These are phyloP conservation scores for Stemphylium beticola DNA, from an alignment of 2,329 filamentous ascomycete species.

Conservation along the genomic window DNA sequence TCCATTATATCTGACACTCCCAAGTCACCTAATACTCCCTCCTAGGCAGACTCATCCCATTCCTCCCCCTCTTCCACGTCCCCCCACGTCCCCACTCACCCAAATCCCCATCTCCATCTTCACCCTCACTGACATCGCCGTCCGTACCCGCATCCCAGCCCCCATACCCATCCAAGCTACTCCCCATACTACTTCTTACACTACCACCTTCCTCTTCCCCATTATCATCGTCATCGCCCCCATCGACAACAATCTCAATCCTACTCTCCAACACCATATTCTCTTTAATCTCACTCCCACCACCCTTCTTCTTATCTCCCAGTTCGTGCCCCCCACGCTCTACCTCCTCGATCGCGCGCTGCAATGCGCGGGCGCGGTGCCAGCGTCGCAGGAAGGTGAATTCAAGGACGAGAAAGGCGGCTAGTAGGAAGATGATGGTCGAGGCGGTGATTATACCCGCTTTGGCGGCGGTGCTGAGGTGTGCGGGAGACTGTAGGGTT, in stretches of 20 bases:
- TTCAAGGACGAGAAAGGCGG: slow-evolving; percentile 17
- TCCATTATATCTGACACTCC: too few species aligned
- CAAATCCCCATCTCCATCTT: slow-evolving; percentile 16
- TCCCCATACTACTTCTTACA: slow-evolving; percentile 7
- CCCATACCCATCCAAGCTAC: neutral
- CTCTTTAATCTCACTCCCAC: slow-evolving; percentile 22
- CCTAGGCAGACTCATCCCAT: slow-evolving; percentile 16
- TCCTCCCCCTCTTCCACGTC: slow-evolving; percentile 6
- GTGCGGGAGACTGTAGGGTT: neutral
- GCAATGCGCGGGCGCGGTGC: slow-evolving; percentile 23
- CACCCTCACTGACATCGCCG: neutral
- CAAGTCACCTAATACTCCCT: too few species aligned
- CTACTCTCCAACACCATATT: slow-evolving; percentile 34
- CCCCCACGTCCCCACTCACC: slow-evolving; percentile 25
- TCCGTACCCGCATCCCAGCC: slow-evolving; percentile 13
- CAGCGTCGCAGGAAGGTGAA: slow-evolving; percentile 24
- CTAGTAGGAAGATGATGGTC: slow-evolving; percentile 8
- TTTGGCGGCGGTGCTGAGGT: slow-evolving; percentile 10
- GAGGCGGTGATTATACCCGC: slow-evolving; percentile 14
- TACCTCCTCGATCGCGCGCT: slow-evolving; percentile 28
- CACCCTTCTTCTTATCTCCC: slow-evolving; percentile 3
- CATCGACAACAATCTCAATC: slow-evolving; percentile 31
- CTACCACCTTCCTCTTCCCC: slow-evolving; percentile 10
- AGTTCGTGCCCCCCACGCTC: slow-evolving; percentile 11
- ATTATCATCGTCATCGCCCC: slow-evolving; percentile 4